These are phyloP conservation scores for Asterophora parasitica DNA, from an alignment of 768 basidiomycete genomes.

Conservation along the genomic window DNA sequence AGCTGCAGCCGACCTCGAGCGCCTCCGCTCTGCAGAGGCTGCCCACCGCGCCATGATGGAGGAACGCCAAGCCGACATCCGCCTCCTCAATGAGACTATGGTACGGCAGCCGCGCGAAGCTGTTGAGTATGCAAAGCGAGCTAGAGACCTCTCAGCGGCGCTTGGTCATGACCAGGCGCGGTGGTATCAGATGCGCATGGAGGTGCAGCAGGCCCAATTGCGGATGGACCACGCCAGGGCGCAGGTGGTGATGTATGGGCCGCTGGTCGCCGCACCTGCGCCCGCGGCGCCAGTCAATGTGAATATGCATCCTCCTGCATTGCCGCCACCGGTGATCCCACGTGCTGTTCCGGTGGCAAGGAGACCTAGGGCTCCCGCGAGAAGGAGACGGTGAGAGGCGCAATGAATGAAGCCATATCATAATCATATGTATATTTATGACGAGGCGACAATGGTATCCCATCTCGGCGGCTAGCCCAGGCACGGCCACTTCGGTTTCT, in stretches of 20 bases:
- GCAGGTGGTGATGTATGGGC: background rate
- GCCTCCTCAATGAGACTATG: background rate
- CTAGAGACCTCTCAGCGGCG: background rate
- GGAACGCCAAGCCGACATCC: background rate
- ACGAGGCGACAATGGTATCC: too few species aligned
- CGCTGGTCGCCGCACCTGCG: background rate
- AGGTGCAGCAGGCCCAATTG: background rate
- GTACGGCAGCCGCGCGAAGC: background rate
- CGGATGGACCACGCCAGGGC: background rate
- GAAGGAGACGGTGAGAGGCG: background rate
- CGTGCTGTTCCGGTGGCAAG: background rate
- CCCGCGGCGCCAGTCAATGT: background rate
- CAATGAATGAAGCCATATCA: too few species aligned
- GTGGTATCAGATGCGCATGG: slow-evolving; percentile 8
- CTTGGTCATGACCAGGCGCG: slow-evolving; percentile 1
- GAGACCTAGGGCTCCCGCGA: background rate
- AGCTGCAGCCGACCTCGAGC: background rate
- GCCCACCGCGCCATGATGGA: background rate
- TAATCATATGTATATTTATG: too few species aligned
- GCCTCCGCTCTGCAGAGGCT: background rate
- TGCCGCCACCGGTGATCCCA: background rate
- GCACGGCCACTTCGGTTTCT: too few species aligned
- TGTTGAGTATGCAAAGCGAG: background rate
- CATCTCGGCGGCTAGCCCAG: too few species aligned
- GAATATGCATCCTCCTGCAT: background rate